These are phyloP conservation scores for Botrytis cinerea DNA, from an alignment of 2,329 filamentous ascomycete genomes.

Conservation along the genomic window DNA sequence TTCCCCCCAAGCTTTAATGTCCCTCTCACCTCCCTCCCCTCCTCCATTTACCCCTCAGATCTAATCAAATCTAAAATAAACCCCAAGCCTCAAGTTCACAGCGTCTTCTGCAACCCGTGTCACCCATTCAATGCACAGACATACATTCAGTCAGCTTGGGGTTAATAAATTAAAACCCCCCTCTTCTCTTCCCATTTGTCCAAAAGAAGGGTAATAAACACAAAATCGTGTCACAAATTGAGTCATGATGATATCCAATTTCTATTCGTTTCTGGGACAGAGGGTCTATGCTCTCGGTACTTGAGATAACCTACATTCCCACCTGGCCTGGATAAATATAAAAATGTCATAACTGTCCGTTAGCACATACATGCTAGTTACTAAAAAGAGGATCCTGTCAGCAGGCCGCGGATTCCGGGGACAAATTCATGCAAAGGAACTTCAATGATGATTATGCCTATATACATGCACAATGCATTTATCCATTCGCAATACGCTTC, in stretches of 20 bases:
- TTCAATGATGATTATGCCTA: neutral
- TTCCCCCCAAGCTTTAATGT: neutral
- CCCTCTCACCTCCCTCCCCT: neutral
- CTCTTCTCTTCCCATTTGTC: neutral
- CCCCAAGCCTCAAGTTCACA: neutral
- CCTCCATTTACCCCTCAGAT: constrained; percentile 12
- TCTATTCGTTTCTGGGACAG: neutral
- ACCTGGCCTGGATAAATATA: neutral
- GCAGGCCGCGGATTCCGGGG: neutral
- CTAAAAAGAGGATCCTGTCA: neutral
- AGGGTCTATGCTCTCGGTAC: constrained; percentile 2
- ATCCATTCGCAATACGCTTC: neutral
- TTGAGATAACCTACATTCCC: neutral
- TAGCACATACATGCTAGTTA: no score
- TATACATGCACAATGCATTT: neutral
- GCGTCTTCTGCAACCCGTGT: constrained; percentile 11
- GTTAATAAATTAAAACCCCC: neutral
- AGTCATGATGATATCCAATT: neutral
- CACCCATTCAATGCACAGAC: constrained; percentile 8
- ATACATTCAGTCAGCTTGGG: neutral
- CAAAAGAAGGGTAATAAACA: neutral
- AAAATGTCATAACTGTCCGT: neutral
- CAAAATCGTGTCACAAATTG: constrained; percentile 6
- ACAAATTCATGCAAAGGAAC: neutral
- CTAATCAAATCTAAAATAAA: neutral